Conservation (phyloP, 129 eudicot species). For the Tagetes erecta region DNA sequence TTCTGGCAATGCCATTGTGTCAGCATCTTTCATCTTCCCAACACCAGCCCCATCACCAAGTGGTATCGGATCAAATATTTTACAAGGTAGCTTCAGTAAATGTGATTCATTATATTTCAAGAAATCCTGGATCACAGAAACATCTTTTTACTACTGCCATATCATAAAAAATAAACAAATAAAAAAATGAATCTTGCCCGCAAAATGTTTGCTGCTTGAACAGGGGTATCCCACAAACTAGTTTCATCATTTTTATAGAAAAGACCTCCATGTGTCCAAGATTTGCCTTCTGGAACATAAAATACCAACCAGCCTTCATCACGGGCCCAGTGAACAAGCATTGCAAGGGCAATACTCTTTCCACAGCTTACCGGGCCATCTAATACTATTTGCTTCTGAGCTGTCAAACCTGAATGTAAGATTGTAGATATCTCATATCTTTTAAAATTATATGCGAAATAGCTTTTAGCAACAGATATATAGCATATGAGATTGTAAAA, state of each 20-base stretch:
- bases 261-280: constrained; percentile 96
- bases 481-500: not conserved
- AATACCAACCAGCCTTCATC: constrained; percentile 88
- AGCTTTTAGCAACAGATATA: not conserved
- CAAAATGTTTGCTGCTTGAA: constrained; percentile 76
- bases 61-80: constrained; percentile 70
- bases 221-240: constrained; percentile 90
- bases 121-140: constrained; percentile 59
- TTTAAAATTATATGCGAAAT: not conserved
- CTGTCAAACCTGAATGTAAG: constrained; percentile 54
- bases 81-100: constrained; percentile 63
- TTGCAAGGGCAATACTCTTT: constrained; percentile 90
- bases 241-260: constrained; percentile 74
- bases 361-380: constrained; percentile 94
- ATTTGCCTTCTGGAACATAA: constrained; percentile 77
- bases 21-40: constrained; percentile 72
- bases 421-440: not conserved
- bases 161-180: not conserved
- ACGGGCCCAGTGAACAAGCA: constrained; percentile 98
- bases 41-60: constrained; percentile 97
- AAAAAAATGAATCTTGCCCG: constrained; percentile 46
- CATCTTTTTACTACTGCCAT: not conserved
- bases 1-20: constrained; percentile 68
- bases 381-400: constrained; percentile 72
- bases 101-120: constrained; percentile 55